Evolutionary conservation across 1,284 basidiomycete species (phyloP).

Genomic region (Cryptococcus amylolentus): DNA sequence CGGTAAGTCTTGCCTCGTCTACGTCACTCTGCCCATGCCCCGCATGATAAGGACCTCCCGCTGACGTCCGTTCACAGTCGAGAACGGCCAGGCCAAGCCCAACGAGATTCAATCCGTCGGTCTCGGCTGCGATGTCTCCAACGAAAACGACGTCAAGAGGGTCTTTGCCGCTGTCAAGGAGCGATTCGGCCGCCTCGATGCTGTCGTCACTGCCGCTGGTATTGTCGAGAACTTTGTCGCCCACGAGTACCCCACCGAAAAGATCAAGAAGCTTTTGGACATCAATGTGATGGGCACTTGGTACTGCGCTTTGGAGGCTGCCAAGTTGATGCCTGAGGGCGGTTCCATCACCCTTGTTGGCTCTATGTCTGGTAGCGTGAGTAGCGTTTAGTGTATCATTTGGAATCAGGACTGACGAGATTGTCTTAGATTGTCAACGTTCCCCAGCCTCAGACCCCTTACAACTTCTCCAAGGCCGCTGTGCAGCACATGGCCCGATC

Average conservation of each 20-base stretch:
- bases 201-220: slow-evolving; percentile 82
- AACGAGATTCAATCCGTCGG: slow-evolving; percentile 70
- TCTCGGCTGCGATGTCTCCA: slow-evolving; percentile 81
- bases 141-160: slow-evolving; percentile 71
- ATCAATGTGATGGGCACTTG: slow-evolving; percentile 91
- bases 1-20: slow-evolving; percentile 36
- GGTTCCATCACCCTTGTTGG: slow-evolving; percentile 85
- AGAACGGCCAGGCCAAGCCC: slow-evolving; percentile 59
- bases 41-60: not conserved
- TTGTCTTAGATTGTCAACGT: slow-evolving; percentile 72
- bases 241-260: slow-evolving; percentile 81
- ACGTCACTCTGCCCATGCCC: not conserved
- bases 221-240: slow-evolving; percentile 91
- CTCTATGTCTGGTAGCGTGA: slow-evolving; percentile 83
- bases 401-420: not conserved
- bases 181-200: slow-evolving; percentile 78
- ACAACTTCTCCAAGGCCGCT: slow-evolving; percentile 78
- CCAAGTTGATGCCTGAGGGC: slow-evolving; percentile 58
- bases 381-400: slow-evolving; percentile 32
- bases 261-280: slow-evolving; percentile 77
- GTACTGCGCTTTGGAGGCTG: slow-evolving; percentile 90
- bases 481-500: slow-evolving; percentile 54
- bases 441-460: slow-evolving; percentile 87
- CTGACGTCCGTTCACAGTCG: slow-evolving; percentile 46
- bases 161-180: slow-evolving; percentile 66